phyloP scores from a whole-genome alignment of 805 yeast species.

The Nakazawaea wickerhamii region DNA sequence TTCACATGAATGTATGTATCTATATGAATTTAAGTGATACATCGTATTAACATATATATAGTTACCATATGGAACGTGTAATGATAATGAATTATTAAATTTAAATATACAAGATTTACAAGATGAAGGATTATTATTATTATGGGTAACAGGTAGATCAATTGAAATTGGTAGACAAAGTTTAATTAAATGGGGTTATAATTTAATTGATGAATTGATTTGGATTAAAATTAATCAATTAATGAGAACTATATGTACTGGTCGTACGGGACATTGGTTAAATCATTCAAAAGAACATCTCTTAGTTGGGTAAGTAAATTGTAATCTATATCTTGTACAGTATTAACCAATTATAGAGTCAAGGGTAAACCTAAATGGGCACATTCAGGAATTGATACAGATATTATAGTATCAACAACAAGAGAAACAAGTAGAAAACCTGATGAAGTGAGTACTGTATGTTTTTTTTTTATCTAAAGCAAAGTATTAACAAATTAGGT shows the following conservation, averaged over 20 bases:
- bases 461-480: too few species aligned
- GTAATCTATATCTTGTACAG: background rate
- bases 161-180: conserved; percentile 83
- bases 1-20: conserved; percentile 65
- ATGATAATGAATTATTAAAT: conserved; percentile 65
- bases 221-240: conserved; percentile 92
- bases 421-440: conserved; percentile 91
- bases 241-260: conserved; percentile 85
- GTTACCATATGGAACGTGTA: conserved; percentile 69
- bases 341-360: conserved; percentile 19
- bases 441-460: conserved; percentile 48
- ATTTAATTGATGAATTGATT: conserved; percentile 68
- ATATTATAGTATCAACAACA: conserved; percentile 73
- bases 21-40: too few species aligned
- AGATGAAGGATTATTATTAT: conserved; percentile 73
- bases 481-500: too few species aligned
- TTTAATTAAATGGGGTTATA: conserved; percentile 77
- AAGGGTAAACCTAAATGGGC: conserved; percentile 81
- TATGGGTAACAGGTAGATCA: conserved; percentile 96
- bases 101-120: conserved; percentile 67
- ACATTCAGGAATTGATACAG: conserved; percentile 60
- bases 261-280: conserved; percentile 95
- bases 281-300: conserved; percentile 93
- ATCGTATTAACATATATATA: conserved; percentile 1
- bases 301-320: conserved; percentile 51